These are phyloP conservation scores for Centella asiatica DNA, from an alignment of 129 eudicot species.

Conservation along the genomic window DNA sequence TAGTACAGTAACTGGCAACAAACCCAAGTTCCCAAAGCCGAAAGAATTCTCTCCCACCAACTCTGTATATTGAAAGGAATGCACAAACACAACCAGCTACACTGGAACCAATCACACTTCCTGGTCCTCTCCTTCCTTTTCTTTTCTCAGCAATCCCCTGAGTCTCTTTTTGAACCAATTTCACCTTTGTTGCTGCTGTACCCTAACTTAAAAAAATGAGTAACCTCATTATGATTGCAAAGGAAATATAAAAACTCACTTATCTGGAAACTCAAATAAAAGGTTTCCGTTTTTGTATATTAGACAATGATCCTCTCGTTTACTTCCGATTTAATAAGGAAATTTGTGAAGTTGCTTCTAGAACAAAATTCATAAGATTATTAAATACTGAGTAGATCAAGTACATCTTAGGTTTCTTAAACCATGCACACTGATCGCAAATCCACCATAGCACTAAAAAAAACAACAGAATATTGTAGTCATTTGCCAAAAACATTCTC, in stretches of 20 bases:
- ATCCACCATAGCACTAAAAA: neutral
- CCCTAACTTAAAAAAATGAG: conserved; percentile 41
- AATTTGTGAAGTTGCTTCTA: neutral
- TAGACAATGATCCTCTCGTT: neutral
- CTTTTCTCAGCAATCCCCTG: conserved; percentile 95
- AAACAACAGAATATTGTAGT: neutral
- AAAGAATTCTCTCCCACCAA: conserved; percentile 56
- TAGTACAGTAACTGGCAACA: conserved; percentile 95
- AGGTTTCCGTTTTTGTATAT: neutral
- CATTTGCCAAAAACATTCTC: neutral
- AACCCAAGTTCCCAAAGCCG: conserved; percentile 86
- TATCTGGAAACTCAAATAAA: neutral
- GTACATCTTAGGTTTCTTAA: neutral
- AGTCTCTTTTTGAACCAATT: conserved; percentile 92
- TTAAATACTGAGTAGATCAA: neutral
- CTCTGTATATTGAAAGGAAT: conserved; percentile 66
- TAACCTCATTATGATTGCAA: neutral
- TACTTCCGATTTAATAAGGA: neutral
- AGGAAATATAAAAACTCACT: neutral
- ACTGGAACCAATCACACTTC: conserved; percentile 92
- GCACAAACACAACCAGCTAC: conserved; percentile 98
- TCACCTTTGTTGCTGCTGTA: conserved; percentile 80
- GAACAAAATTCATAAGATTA: neutral
- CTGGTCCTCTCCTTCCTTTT: conserved; percentile 96
- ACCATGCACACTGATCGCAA: neutral